Base-by-base conservation (phyloP, 768 basidiomycete species). In the Antrodiella citrinella region DNA sequence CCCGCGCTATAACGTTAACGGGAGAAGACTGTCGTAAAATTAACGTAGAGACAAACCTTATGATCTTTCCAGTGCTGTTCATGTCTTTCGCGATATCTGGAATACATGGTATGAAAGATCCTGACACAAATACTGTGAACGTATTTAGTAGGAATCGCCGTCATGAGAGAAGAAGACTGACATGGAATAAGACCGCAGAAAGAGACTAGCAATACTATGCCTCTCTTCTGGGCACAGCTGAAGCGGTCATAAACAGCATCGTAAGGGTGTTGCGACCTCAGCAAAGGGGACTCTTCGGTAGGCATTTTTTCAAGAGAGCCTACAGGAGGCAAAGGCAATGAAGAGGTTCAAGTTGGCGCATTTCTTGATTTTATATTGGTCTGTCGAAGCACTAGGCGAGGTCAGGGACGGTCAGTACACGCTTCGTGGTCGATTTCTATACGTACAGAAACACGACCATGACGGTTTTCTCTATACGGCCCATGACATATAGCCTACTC, bases 31-130 rank as follows among this genome's bases (percentile, higher is more conserved):
- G n/a, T n/a, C n/a, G n/a, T n/a, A 48, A 15, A 12, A n/a, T 26
- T 18, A 25, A 10, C 21, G 20, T 19, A 38, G 10, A 38, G 4
- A 54, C 63, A 13, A 48, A 79, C 80, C 80, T 84, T 46, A 89
- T 73, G 15, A 82, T 63, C 13, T 75, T 56, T 0, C 73, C 74
- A 0, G 84, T 76, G 0, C 83, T 71, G 21, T 75, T 44, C 9
- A 91, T 63, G 51, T 91, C 86, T 22, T 62, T 65, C 5, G 87
- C 79, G 42, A 92, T 80, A 45, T 84, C 75, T 0, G 86, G 85
- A 49, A 91, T 84, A 0, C 81, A 80, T 0, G 87, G 87, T 2
- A 87, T 72, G 61, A 91, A 88, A 0, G 78, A 78, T 0, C 78
- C 82, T 4, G 77, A 68, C 0, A 84, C 78, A 52, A 91, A 80